phyloP scores from a whole-genome alignment of 768 basidiomycete genomes.

The Melanogaster broomeanus region DNA sequence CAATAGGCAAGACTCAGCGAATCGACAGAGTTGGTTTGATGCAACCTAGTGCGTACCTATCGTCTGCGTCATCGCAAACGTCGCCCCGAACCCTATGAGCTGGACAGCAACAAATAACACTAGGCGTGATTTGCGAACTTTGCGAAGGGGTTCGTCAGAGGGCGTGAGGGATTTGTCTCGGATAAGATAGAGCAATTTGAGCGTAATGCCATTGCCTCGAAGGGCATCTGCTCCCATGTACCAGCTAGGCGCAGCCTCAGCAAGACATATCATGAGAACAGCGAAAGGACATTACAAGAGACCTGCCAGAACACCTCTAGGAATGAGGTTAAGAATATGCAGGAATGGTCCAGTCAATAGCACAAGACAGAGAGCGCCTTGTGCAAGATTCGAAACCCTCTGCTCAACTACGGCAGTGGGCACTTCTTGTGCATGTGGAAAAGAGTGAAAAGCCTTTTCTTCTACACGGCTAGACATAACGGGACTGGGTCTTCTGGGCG shows the following conservation, averaged over 20 bases:
- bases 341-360: conserved; percentile 83
- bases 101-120: conserved; percentile 73
- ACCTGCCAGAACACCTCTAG: conserved; percentile 81
- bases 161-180: conserved; percentile 68
- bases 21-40: neutral
- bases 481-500: neutral
- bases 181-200: conserved; percentile 77
- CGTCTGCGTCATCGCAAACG: conserved; percentile 90
- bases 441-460: conserved; percentile 23
- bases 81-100: conserved; percentile 81
- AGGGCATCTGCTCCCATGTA: conserved; percentile 90
- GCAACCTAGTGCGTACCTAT: conserved; percentile 51
- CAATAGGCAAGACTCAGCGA: neutral
- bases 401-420: conserved; percentile 86
- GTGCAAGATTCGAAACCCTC: conserved; percentile 86
- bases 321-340: conserved; percentile 76
- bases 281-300: conserved; percentile 64
- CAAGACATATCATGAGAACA: conserved; percentile 1
- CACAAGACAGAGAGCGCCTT: conserved; percentile 78
- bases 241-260: conserved; percentile 52
- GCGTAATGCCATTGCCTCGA: conserved; percentile 78
- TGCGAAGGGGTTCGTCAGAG: conserved; percentile 65
- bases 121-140: conserved; percentile 75
- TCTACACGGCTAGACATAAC: conserved; percentile 9
- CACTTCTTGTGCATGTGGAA: conserved; percentile 42